Conservation (phyloP, 2,329 filamentous ascomycete genomes). For the Botrytis aclada region DNA sequence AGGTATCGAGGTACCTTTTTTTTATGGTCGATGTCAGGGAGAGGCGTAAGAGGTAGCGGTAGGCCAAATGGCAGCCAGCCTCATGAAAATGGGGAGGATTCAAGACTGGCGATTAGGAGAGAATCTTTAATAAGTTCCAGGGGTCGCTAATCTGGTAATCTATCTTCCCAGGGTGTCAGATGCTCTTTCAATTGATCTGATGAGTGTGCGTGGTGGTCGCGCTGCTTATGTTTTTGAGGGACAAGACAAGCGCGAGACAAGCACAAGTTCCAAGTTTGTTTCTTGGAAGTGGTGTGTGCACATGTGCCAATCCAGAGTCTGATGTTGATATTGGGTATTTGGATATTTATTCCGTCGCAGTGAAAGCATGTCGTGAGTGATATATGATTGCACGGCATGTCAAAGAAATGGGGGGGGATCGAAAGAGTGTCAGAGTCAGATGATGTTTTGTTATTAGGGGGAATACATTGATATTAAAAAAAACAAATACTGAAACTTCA, state of each 20-base stretch:
- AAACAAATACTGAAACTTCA: not conserved
- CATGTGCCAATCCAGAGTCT: not conserved
- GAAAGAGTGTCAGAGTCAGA: not conserved
- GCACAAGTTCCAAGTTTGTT: not conserved
- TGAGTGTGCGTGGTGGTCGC: not conserved
- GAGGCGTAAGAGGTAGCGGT: not conserved
- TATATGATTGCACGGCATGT: too few species aligned
- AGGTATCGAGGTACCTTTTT: not conserved
- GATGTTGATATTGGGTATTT: too few species aligned
- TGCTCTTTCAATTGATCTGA: not conserved
- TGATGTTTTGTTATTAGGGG: slow-evolving; percentile 1
- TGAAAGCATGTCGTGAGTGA: too few species aligned
- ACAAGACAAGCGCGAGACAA: not conserved
- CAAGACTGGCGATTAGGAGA: slow-evolving; percentile 1
- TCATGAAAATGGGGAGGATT: not conserved
- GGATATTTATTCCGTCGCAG: not conserved
- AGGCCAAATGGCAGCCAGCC: slow-evolving; percentile 3
- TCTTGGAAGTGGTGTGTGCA: not conserved
- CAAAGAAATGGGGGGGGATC: too few species aligned
- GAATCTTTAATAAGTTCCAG: not conserved
- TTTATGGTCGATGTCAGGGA: not conserved
- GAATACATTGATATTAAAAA: not conserved
- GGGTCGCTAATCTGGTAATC: not conserved
- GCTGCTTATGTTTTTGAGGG: not conserved
- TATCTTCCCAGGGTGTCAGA: not conserved